Percentiles rank a stretch among this genome's conserved stretches.
Evolutionary conservation across 2,329 filamentous ascomycete species (phyloP).

Genomic region (Fonsecaea monophora): DNA sequence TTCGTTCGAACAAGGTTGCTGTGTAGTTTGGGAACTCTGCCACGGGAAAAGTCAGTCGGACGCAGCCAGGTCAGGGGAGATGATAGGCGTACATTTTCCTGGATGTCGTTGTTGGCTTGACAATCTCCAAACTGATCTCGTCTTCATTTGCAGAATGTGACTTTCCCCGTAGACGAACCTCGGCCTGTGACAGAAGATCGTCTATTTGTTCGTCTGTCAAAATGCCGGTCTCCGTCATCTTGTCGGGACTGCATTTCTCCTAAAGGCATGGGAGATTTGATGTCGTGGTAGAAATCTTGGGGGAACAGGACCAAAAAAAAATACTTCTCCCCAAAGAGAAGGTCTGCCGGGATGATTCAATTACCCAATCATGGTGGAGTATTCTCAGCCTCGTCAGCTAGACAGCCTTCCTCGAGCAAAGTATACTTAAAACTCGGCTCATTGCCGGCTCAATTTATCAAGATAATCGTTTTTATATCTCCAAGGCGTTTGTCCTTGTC

Average conservation of each 20-base stretch:
- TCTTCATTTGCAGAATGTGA: conserved; percentile 36
- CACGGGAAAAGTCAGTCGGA: conserved; percentile 7
- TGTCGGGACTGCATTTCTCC: background rate
- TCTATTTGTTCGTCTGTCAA: conserved; percentile 65
- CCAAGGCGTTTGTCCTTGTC: background rate
- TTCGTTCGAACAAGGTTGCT: conserved; percentile 29
- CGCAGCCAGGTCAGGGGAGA: conserved; percentile 35
- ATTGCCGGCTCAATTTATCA: too few relatives aligned
- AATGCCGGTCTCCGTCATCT: conserved; percentile 27
- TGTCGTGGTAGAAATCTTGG: background rate
- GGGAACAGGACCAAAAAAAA: background rate
- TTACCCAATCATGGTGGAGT: background rate
- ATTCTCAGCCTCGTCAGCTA: background rate
- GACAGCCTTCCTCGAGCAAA: too few relatives aligned
- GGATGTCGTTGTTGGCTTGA: conserved; percentile 8
- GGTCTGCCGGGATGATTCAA: background rate
- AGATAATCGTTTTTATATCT: background rate
- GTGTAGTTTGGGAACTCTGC: conserved; percentile 36
- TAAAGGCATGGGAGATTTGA: background rate
- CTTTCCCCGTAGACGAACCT: conserved; percentile 58
- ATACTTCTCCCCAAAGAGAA: background rate
- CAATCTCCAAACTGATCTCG: conserved; percentile 29
- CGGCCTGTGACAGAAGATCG: conserved; percentile 68
- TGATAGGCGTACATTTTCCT: conserved; percentile 35
- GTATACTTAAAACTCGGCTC: too few relatives aligned